These are phyloP conservation scores for Jacaranda copaia DNA, from an alignment of 257 asterid genomes.

Conservation along the genomic window DNA sequence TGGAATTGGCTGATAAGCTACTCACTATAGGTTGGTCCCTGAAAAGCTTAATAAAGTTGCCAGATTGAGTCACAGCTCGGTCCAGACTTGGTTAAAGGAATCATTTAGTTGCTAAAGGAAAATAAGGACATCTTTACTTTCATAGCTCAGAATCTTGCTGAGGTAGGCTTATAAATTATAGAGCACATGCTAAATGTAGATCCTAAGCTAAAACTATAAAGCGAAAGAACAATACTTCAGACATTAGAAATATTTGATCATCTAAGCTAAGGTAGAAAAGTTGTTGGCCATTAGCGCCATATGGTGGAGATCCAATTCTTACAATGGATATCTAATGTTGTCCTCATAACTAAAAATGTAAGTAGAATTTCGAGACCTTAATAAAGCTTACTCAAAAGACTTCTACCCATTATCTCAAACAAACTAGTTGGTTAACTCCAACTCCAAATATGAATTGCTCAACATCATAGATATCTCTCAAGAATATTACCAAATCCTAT, in stretches of 20 bases:
- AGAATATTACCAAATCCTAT: not conserved
- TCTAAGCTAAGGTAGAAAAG: not conserved
- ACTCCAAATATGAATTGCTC: not conserved
- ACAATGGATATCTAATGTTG: not conserved
- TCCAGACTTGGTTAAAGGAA: too few relatives aligned
- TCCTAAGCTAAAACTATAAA: too few relatives aligned
- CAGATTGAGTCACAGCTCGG: too few relatives aligned
- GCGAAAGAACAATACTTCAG: not conserved
- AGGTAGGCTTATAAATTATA: too few relatives aligned
- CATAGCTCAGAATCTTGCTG: too few relatives aligned
- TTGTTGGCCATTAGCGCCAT: not conserved
- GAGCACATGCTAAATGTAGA: too few relatives aligned
- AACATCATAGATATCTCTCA: not conserved
- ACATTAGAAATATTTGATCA: not conserved
- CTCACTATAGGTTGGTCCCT: too few relatives aligned
- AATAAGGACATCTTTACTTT: too few relatives aligned
- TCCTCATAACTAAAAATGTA: not conserved
- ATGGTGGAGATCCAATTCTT: not conserved
- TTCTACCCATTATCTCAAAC: not conserved
- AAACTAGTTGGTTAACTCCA: not conserved
- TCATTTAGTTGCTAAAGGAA: too few relatives aligned
- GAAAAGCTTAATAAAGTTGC: too few relatives aligned
- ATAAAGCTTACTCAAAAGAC: not conserved
- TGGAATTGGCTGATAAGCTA: too few relatives aligned
- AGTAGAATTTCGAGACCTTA: not conserved